Evolutionary conservation across 306 rosid species (phyloP), one percentile per base, ranked within the genome.

Genomic region (Comarum palustre): DNA sequence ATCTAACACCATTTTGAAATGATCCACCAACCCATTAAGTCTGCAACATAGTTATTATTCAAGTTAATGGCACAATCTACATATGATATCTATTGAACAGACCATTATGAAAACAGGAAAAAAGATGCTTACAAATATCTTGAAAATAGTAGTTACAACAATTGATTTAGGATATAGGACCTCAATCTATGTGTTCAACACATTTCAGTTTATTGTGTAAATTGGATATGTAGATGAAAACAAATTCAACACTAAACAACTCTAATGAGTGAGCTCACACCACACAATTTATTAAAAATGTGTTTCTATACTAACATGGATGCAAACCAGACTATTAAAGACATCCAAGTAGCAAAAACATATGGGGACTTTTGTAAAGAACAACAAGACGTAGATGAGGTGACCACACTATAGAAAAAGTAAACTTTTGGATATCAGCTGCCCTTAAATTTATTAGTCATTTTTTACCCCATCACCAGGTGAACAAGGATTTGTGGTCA

Each of bases 1-100:
- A 84, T 88, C 93, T 80, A 88, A 80, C 47, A 81, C 85, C 90
- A 90, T 86, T 83, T 90, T 90, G 86, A 88, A 86, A 84, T 87
- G 92, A 77, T 90, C 90, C 76, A 86, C 87, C 29, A 87, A 75
- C 77, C 89, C 84, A 73, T 82, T 84, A 55, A 87, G 67, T 79
- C 96, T 89, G 91, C 73, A 78, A 83, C 62, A 69, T 69, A 58
- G 64, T 66, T 74, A 13, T 34, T 62, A 60, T 25, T 68, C 72
- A 57, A 67, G 59, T 83, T 48, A 68, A 27, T 13, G 17, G n/a
- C 36, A 36, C 42, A 41, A 65, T 70, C 42, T n/a, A 38, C 50
- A 54, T 38, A n/a, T 47, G 20, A 61, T 43, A 10, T 61, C n/a
- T 31, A 68, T 9, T 36, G 11, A 38, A 36, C 15, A 36, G 74